Percentiles rank a stretch among this genome's conserved stretches.
phyloP scores from a whole-genome alignment of 495 filamentous ascomycete genomes.

The Tetracladium marchalianum region DNA sequence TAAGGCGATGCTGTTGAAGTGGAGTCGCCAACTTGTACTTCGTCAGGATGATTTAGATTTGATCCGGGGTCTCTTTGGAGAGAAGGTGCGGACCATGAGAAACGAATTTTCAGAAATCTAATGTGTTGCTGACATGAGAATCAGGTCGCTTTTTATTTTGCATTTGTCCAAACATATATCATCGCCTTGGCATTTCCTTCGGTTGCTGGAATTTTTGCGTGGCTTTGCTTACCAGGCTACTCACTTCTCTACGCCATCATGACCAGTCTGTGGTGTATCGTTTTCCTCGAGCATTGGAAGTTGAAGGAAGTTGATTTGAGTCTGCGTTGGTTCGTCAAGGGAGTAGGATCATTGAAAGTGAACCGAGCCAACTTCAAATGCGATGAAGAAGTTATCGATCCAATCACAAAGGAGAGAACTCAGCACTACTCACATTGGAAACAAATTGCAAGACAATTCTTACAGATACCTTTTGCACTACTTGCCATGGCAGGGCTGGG shows the following conservation, averaged over 20 bases:
- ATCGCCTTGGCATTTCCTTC: constrained; percentile 4
- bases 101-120: constrained; percentile 1
- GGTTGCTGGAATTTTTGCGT: constrained; percentile 6
- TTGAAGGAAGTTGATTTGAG: constrained; percentile 6
- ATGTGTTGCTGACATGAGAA: neutral
- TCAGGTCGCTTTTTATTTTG: neutral
- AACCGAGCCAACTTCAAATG: constrained; percentile 6
- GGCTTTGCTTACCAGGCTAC: neutral
- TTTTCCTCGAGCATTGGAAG: constrained; percentile 12
- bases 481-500: constrained; percentile 1
- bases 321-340: constrained; percentile 5
- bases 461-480: constrained; percentile 7
- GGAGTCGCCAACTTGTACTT: constrained; percentile 2
- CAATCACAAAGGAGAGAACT: neutral
- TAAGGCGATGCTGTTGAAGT: constrained; percentile 1
- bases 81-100: constrained; percentile 1
- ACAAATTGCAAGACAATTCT: constrained; percentile 4
- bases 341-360: constrained; percentile 1
- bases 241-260: neutral
- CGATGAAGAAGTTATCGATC: constrained; percentile 4
- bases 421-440: constrained; percentile 7
- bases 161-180: neutral
- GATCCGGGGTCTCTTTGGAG: constrained; percentile 9
- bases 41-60: constrained; percentile 3
- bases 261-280: neutral